Base-by-base conservation (phyloP, 2,329 filamentous ascomycete species). In the Neonectria magnoliae region DNA sequence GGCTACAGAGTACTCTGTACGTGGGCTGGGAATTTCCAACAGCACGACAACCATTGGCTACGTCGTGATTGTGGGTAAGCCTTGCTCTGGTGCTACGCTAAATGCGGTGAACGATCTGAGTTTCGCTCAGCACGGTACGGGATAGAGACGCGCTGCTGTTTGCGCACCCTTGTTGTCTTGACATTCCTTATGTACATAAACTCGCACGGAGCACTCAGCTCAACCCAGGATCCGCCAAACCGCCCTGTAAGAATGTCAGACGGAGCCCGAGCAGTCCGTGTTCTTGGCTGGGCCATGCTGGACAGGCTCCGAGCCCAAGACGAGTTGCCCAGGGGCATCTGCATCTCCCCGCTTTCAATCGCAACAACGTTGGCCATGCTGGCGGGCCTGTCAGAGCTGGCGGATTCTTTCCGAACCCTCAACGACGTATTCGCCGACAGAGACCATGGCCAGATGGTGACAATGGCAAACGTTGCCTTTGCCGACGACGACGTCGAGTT, bases 231-330 rank as follows among this genome's bases (percentile, higher is more conserved):
- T 2, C 25, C 4, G 25, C 25, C 25, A 25, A 25, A 25, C 25
- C 25, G 25, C 25, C 25, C 3, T 25, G 25, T 25, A 25, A 25
- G 6, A 25, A 29, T 31, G 47, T 14, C 25, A 33, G 16, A n/a
- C 47, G n/a, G 31, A 3, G 47, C 27, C 29, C 47, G 33, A 2
- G 5, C 47, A 33, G 20, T 29, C n/a, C n/a, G n/a, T 20, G n/a
- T 33, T 13, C 47, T 51, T n/a, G 47, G 47, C 27, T 51, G 47
- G 47, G 47, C 33, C n/a, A 51, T 51, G 11, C 47, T 51, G 27
- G 47, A 51, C 5, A 51, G 6, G 33, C 47, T 51, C 29, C 33
- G 47, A n/a, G 7, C 13, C 5, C 9, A 18, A 33, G 11, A 20
- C 27, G 9, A n/a, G 27, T 33, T 29, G 2, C 4, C 16, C 5